Evolutionary conservation across 1,284 basidiomycete genomes (phyloP).

Genomic region (Ceratobasidium sp.): DNA sequence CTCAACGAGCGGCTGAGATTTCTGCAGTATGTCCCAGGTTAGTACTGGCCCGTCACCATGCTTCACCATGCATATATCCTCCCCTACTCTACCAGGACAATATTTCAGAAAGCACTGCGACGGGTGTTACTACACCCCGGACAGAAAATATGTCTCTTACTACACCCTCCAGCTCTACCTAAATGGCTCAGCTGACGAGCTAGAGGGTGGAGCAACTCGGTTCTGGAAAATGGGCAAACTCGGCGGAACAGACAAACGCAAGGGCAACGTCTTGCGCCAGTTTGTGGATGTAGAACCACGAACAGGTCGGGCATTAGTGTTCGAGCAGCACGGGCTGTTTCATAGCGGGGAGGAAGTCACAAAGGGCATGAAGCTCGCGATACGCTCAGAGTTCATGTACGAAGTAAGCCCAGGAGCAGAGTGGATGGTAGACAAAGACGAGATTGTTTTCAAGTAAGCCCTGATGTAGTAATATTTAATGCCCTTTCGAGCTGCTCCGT

Average conservation of each 20-base stretch:
- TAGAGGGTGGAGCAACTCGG: conserved; percentile 46
- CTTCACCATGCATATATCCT: background rate
- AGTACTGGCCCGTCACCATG: background rate
- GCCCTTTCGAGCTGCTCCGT: background rate
- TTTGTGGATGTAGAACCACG: conserved; percentile 46
- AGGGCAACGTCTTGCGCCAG: conserved; percentile 16
- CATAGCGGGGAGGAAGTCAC: conserved; percentile 47
- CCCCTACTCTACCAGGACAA: conserved; percentile 24
- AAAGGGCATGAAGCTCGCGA: conserved; percentile 45
- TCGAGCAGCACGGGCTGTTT: conserved; percentile 44
- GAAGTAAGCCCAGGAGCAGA: conserved; percentile 12
- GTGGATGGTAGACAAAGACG: conserved; percentile 8
- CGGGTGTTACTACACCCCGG: conserved; percentile 38
- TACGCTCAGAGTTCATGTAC: conserved; percentile 48
- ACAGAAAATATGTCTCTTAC: conserved; percentile 44
- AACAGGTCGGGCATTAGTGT: conserved; percentile 44
- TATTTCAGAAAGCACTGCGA: conserved; percentile 47
- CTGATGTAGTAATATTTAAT: background rate
- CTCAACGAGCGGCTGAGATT: conserved; percentile 46
- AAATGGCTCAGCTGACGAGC: conserved; percentile 30
- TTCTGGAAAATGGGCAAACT: conserved; percentile 42
- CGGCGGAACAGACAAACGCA: conserved; percentile 9
- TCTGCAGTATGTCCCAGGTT: conserved; percentile 43
- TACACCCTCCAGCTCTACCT: conserved; percentile 48
- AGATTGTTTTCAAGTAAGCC: conserved; percentile 23